A percentile compares a stretch with the other conserved stretches of the same genome.
phyloP scores from a whole-genome alignment of 2,329 filamentous ascomycete genomes.

The Tolypocladium tropicale region DNA sequence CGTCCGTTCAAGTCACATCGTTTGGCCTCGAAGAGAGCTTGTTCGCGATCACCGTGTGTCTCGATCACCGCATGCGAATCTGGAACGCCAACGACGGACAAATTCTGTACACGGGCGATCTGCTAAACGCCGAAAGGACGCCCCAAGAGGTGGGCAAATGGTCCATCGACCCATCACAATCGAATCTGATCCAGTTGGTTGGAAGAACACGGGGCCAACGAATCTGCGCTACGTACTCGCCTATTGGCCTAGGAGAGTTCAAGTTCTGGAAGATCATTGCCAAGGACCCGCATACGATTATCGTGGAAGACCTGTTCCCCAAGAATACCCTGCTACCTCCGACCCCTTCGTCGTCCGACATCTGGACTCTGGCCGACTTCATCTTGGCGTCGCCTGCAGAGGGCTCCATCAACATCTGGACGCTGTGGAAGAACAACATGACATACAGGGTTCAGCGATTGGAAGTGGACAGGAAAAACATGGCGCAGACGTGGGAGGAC shows the following conservation, averaged over 20 bases:
- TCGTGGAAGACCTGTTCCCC: conserved; percentile 63
- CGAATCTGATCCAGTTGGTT: conserved; percentile 65
- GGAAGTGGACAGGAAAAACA: conserved; percentile 58
- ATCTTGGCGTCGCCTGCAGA: conserved; percentile 45
- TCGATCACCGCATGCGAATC: conserved; percentile 80
- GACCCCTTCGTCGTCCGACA: conserved; percentile 58
- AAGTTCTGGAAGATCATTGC: conserved; percentile 80
- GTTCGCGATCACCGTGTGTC: conserved; percentile 67
- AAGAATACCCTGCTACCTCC: conserved; percentile 50
- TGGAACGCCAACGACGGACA: conserved; percentile 83
- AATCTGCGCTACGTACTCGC: conserved; percentile 73
- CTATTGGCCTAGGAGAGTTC: conserved; percentile 79
- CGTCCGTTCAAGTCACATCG: conserved; percentile 46
- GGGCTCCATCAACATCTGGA: conserved; percentile 56
- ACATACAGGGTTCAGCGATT: conserved; percentile 66
- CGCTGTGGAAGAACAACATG: conserved; percentile 77
- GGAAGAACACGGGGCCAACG: conserved; percentile 42
- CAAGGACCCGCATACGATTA: conserved; percentile 51
- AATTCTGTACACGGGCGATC: conserved; percentile 65
- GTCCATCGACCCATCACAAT: conserved; percentile 68
- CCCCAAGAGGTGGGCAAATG: conserved; percentile 63
- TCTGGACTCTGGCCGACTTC: conserved; percentile 76
- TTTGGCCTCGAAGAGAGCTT: conserved; percentile 38
- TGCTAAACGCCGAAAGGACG: conserved; percentile 58
- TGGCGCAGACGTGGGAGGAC: conserved; percentile 50